Percentiles rank a stretch among this genome's conserved stretches.
These are phyloP conservation scores for Gossypium armourianum DNA, from an alignment of 441 rosid species.

Conservation along the genomic window DNA sequence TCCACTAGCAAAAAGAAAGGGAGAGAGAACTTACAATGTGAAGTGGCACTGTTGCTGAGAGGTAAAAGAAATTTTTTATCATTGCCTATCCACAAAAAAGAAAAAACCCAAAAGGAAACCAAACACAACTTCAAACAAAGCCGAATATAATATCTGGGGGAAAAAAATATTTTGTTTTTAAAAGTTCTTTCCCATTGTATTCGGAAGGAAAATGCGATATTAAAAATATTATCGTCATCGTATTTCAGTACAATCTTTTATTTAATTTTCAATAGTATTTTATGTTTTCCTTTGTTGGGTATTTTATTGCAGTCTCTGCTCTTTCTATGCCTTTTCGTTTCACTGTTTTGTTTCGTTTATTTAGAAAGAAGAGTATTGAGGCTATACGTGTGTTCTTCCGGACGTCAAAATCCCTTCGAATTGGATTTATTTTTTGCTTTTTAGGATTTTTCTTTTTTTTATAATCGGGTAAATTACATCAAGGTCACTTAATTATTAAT, in stretches of 20 bases:
- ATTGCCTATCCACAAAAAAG: background rate
- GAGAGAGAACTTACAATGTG: background rate
- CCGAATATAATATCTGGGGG: background rate
- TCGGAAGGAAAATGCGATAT: background rate
- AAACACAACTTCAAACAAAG: constrained; percentile 10
- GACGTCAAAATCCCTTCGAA: constrained; percentile 5
- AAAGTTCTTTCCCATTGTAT: background rate
- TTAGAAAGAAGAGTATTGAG: background rate
- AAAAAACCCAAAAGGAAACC: background rate
- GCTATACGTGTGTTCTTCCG: background rate
- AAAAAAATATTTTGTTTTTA: background rate
- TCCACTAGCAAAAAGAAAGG: background rate
- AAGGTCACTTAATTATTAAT: no score
- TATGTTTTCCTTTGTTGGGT: background rate
- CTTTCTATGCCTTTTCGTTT: background rate
- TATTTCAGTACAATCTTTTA: background rate
- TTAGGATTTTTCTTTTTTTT: background rate
- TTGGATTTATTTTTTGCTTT: constrained; percentile 1
- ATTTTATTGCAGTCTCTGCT: constrained; percentile 8
- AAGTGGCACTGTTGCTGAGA: background rate
- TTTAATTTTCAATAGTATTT: background rate
- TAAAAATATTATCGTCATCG: background rate
- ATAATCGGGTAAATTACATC: background rate
- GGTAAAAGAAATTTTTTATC: background rate
- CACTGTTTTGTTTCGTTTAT: background rate